Conservation (phyloP, 805 yeast species). For the Metschnikowia shivogae region DNA sequence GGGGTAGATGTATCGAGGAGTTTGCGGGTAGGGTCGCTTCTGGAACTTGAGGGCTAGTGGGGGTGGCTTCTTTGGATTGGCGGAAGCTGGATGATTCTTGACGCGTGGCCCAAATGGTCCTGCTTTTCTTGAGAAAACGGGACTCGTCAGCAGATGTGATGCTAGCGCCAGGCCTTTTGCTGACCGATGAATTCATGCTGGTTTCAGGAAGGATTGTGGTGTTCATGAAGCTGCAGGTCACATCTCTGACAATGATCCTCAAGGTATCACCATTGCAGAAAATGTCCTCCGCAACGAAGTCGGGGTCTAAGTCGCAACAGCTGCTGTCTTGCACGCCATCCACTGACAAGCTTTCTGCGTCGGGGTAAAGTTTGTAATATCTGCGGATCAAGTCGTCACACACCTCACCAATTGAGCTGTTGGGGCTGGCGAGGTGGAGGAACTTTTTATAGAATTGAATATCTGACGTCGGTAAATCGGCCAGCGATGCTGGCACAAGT, state of each 20-base stretch:
- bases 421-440: constrained; percentile 56
- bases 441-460: constrained; percentile 42
- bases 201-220: constrained; percentile 7
- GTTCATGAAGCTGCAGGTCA: constrained; percentile 12
- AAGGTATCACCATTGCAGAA: constrained; percentile 41
- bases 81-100: constrained; percentile 2
- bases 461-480: constrained; percentile 19
- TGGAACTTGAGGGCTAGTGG: not conserved
- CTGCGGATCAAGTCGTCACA: constrained; percentile 52
- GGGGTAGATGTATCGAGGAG: constrained; percentile 27
- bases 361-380: constrained; percentile 62
- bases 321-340: constrained; percentile 62
- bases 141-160: constrained; percentile 2
- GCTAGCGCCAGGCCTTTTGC: constrained; percentile 3
- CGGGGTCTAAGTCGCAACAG: constrained; percentile 77
- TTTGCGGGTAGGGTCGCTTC: constrained; percentile 2
- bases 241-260: constrained; percentile 32
- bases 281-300: constrained; percentile 60
- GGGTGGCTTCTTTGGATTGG: constrained; percentile 1
- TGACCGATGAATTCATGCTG: constrained; percentile 5
- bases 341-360: constrained; percentile 50
- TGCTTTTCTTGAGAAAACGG: constrained; percentile 8
- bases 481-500: constrained; percentile 27
- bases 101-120: constrained; percentile 15
- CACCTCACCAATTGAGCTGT: constrained; percentile 44